Conservation (phyloP, 2,329 filamentous ascomycete species). For the Beauveria asiatica region DNA sequence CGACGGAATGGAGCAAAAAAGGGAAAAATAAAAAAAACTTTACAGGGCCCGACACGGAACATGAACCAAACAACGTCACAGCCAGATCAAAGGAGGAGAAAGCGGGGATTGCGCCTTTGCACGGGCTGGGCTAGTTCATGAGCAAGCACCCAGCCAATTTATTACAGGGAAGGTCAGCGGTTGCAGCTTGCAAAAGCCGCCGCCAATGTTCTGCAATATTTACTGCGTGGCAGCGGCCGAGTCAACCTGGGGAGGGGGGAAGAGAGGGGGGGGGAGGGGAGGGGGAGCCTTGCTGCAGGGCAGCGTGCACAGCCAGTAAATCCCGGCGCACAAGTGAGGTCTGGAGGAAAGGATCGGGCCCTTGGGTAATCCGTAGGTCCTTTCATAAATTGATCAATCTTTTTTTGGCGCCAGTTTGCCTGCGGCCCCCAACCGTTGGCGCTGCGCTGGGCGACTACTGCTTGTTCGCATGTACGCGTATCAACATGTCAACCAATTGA, state of each 20-base stretch:
- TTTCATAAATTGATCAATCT: not conserved
- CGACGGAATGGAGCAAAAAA: not conserved
- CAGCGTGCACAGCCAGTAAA: not conserved
- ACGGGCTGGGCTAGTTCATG: not conserved
- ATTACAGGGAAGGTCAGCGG: not conserved
- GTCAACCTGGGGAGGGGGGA: not conserved
- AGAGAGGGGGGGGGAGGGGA: too few species aligned
- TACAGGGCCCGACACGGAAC: not conserved
- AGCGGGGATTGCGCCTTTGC: constrained; percentile 5
- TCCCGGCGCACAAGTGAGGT: constrained; percentile 4
- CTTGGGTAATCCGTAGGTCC: not conserved
- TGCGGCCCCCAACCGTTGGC: too few species aligned
- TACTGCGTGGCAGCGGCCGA: not conserved
- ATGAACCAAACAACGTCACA: constrained; percentile 7
- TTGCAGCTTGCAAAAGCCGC: too few species aligned
- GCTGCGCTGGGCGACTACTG: too few species aligned
- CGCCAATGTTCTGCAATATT: too few species aligned
- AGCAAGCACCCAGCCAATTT: not conserved
- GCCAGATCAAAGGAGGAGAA: constrained; percentile 10
- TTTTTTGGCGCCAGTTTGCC: too few species aligned
- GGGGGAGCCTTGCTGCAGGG: not conserved
- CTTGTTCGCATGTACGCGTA: too few species aligned
- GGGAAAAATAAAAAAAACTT: not conserved
- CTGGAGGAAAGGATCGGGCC: constrained; percentile 2
- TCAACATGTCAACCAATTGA: too few species aligned